Percentiles rank a stretch among this genome's conserved stretches.
phyloP scores from a whole-genome alignment of 306 rosid genomes.

The Acacia crassicarpa region DNA sequence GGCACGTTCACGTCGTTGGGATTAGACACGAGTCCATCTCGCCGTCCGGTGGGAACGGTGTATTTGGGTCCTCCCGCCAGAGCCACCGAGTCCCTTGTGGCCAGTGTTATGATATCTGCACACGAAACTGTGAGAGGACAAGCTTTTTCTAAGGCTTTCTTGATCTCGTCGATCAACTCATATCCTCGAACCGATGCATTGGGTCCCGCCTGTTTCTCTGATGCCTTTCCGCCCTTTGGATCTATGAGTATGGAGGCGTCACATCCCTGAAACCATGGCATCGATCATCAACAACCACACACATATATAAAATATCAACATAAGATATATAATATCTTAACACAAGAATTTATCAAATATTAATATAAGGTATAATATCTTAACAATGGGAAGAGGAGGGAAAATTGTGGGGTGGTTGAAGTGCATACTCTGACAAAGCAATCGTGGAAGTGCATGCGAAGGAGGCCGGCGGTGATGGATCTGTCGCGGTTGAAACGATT shows the following conservation, averaged over 20 bases:
- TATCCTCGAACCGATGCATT: constrained; percentile 45
- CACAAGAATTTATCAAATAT: no score
- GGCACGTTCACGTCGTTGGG: constrained; percentile 38
- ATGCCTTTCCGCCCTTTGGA: constrained; percentile 13
- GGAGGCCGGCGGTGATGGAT: constrained; percentile 47
- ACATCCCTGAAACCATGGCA: constrained; percentile 43
- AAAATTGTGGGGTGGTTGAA: neutral
- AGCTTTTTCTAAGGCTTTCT: constrained; percentile 35
- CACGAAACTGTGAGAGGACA: constrained; percentile 61
- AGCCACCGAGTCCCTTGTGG: constrained; percentile 50
- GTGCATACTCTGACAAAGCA: constrained; percentile 55
- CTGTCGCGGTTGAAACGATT: constrained; percentile 24
- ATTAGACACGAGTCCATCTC: constrained; percentile 49
- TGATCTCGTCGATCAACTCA: constrained; percentile 50
- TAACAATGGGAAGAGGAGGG: no score
- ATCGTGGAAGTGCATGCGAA: constrained; percentile 67
- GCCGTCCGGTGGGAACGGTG: constrained; percentile 41
- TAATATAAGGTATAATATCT: no score
- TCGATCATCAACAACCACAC: neutral
- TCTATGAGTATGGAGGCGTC: constrained; percentile 62
- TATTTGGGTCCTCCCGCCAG: constrained; percentile 47
- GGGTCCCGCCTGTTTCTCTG: constrained; percentile 46
- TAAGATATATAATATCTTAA: no score
- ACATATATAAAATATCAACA: no score
- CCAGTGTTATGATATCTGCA: constrained; percentile 58